These are phyloP conservation scores for Yamadazyma siamensis DNA, from an alignment of 1,139 yeast species.

Conservation along the genomic window DNA sequence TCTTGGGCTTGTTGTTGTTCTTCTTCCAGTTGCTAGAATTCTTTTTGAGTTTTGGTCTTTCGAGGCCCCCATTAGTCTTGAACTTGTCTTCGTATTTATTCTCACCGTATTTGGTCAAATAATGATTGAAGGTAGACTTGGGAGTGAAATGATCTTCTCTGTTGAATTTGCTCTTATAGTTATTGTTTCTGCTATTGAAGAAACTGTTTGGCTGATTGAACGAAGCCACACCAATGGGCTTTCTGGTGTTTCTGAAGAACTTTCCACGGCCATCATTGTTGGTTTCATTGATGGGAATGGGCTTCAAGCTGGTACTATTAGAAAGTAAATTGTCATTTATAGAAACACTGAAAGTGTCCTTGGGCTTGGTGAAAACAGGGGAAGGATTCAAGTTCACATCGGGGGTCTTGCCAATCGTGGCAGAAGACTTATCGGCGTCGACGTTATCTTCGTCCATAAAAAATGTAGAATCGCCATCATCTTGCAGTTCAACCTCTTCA, in stretches of 20 bases:
- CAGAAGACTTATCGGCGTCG: conserved; percentile 13
- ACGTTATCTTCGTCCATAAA: conserved; percentile 14
- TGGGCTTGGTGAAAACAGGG: conserved; percentile 7
- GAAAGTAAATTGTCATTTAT: conserved; percentile 43
- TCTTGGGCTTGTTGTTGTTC: conserved; percentile 24
- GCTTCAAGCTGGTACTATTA: conserved; percentile 36
- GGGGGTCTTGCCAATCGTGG: conserved; percentile 7
- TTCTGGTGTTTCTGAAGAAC: conserved; percentile 49
- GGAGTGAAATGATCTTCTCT: conserved; percentile 78
- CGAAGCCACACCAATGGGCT: conserved; percentile 63
- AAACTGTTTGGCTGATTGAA: conserved; percentile 35
- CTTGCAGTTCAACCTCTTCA: conserved; percentile 3
- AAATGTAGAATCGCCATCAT: conserved; percentile 15
- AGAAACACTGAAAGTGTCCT: conserved; percentile 21
- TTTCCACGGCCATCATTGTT: conserved; percentile 21
- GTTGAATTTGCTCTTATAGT: conserved; percentile 35
- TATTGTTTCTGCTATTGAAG: background rate
- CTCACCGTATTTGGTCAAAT: conserved; percentile 66
- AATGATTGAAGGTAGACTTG: conserved; percentile 66
- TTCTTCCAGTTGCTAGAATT: conserved; percentile 31
- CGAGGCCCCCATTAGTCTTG: conserved; percentile 12
- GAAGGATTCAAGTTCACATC: background rate
- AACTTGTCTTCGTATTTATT: conserved; percentile 15
- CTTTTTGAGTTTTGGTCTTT: conserved; percentile 14
- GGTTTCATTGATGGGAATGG: conserved; percentile 35